A percentile compares a stretch with the other conserved stretches of the same genome.
Evolutionary conservation across 2,329 filamentous ascomycete genomes (phyloP).

Genomic region (Tolypocladium inflatum): DNA sequence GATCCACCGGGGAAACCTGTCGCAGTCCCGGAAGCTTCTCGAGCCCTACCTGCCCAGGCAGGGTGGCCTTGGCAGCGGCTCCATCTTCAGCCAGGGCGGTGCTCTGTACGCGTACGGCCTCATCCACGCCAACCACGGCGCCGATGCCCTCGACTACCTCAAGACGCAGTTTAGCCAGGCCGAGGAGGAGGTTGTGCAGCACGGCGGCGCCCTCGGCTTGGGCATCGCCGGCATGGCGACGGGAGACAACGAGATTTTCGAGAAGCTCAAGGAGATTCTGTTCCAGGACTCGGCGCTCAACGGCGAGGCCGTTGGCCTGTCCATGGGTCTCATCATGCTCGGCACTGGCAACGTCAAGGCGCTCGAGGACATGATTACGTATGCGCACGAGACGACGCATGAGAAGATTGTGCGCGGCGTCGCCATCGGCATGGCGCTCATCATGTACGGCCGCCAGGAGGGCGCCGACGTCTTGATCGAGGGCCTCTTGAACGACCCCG

Average conservation of each 20-base stretch:
- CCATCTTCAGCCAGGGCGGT: slow-evolving; percentile 91
- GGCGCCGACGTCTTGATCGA: slow-evolving; percentile 91
- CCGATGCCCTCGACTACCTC: slow-evolving; percentile 75
- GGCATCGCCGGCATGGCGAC: slow-evolving; percentile 98
- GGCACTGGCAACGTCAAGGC: slow-evolving; percentile 94
- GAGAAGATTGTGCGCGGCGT: slow-evolving; percentile 97
- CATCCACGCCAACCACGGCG: slow-evolving; percentile 95
- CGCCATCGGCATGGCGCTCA: slow-evolving; percentile 91
- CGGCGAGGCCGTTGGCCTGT: slow-evolving; percentile 87
- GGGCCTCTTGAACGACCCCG: slow-evolving; percentile 83
- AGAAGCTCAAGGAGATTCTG: slow-evolving; percentile 79
- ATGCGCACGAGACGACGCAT: slow-evolving; percentile 95
- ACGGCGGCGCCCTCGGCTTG: slow-evolving; percentile 88
- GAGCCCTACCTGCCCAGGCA: slow-evolving; percentile 87
- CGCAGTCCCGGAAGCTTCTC: slow-evolving; percentile 84
- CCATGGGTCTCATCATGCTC: slow-evolving; percentile 97
- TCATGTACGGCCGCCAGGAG: slow-evolving; percentile 96
- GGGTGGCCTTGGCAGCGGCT: slow-evolving; percentile 65
- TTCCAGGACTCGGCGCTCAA: slow-evolving; percentile 94
- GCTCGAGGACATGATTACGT: slow-evolving; percentile 93
- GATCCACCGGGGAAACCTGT: slow-evolving; percentile 91
- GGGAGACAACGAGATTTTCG: slow-evolving; percentile 81
- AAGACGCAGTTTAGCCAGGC: slow-evolving; percentile 65
- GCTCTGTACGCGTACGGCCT: slow-evolving; percentile 91
- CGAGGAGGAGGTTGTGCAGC: slow-evolving; percentile 88